phyloP scores from a whole-genome alignment of 208 protist genomes.

The Crithidia expoeki region DNA sequence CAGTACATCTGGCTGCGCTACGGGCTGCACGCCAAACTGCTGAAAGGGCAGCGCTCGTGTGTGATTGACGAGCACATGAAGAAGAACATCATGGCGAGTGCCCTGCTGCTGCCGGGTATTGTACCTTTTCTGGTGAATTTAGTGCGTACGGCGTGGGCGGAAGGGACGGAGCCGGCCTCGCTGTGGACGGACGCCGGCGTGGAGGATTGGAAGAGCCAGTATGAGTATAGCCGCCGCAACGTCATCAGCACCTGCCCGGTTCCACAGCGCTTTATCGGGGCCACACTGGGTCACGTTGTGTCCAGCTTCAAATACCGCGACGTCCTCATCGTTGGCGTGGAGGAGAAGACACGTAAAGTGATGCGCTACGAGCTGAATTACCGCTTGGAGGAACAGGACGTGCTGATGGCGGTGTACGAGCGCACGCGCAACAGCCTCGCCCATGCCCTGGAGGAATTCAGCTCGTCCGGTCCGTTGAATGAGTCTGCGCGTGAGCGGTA shows the following conservation, averaged over 20 bases:
- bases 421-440: constrained; percentile 53
- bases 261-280: constrained; percentile 60
- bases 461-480: constrained; percentile 31
- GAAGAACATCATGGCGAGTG: constrained; percentile 81
- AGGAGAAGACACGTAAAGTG: constrained; percentile 51
- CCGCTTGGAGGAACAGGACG: constrained; percentile 53
- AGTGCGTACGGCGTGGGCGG: constrained; percentile 67
- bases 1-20: constrained; percentile 88
- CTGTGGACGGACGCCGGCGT: constrained; percentile 62
- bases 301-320: constrained; percentile 62
- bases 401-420: constrained; percentile 74
- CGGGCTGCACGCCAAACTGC: constrained; percentile 72
- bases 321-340: constrained; percentile 77
- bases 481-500: constrained; percentile 37
- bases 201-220: constrained; percentile 77
- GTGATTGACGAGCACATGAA: constrained; percentile 87
- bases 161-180: constrained; percentile 48
- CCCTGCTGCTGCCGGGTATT: constrained; percentile 82
- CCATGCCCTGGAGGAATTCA: constrained; percentile 52
- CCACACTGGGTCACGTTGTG: constrained; percentile 46
- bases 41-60: constrained; percentile 56
- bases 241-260: constrained; percentile 69
- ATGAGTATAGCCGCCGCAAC: constrained; percentile 83
- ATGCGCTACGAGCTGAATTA: constrained; percentile 77
- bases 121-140: constrained; percentile 88